Base-by-base conservation (phyloP, 768 basidiomycete genomes). In the Boletus reticulatus region DNA sequence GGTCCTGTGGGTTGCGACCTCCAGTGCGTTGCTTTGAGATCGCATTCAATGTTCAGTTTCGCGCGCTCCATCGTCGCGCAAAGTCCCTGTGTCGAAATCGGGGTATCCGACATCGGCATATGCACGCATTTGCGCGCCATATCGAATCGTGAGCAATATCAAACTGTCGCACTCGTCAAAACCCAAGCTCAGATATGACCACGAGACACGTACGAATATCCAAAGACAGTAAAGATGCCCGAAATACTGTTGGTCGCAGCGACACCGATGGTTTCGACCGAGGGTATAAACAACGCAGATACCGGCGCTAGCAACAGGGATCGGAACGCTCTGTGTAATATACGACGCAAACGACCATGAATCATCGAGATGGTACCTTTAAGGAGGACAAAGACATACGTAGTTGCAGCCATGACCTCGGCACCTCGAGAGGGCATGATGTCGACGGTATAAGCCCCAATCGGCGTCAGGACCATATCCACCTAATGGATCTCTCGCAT, bases 401-500 rank as follows among this genome's bases (percentile, higher is more conserved):
- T 71, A 50, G 72, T 73, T 0, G 81, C 84, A 4, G 84, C 86
- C 68, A 79, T 76, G n/a, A 77, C 75, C 62, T 89, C 86, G 4
- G 87, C 84, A 58, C 87, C 87, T 20, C 78, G 76, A 27, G 73
- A 64, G 36, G 82, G 85, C 68, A 88, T 58, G 13, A 87, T 68
- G 57, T 89, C 88, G 6, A 88, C 78, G 29, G 72, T 68, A 58
- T 87, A 88, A 6, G 86, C 75, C 11, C 80, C 75, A 17, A 73
- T 73, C 0, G 86, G 85, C 9, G 78, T 77, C 38, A 87, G 71
- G 12, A 81, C 78, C 44, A 82, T 62, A 60, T 87, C 81, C 17
- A 83, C 77, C 85, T 87, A 43, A 32, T 4, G 39, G 29, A 22
- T 42, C 16, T 9, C 9, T 59, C 29, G 38, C 11, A 41, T 50